Base-by-base conservation (phyloP, 805 yeast species). In the Ogataea neopini region DNA sequence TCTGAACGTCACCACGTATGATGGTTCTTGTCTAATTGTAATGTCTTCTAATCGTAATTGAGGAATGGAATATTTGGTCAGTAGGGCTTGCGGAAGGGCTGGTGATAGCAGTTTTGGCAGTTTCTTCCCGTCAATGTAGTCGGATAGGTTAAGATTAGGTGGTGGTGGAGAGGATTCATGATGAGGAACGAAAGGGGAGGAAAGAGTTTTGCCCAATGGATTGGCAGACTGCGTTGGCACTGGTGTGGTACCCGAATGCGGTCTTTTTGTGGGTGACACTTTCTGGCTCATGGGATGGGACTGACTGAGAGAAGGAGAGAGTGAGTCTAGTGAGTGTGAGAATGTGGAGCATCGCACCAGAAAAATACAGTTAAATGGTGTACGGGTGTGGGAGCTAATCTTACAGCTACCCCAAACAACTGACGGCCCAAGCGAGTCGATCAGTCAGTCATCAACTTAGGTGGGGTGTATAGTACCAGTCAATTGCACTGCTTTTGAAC, bases 71-170 rank as follows among this genome's bases (percentile, higher is more conserved):
- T 45, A 47, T 26, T 42, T 48, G 6, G 44, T 23, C 7, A 60
- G 44, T 19, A 60, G 14, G 9, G 38, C 22, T 3, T 20, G 8
- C 1, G 63, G 63, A 8, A 61, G 35, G 9, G 45, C 25, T 5
- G 57, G 56, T 8, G 55, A 43, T 6, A 61, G 30, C 43, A 60
- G 43, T 32, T 43, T 41, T 0, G 66, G 66, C 9, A 59, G 41
- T 29, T 40, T 50, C 10, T 45, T 23, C 8, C 41, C 45, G 15
- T 41, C 34, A 19, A 51, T 37, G 28, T 45, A 49, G 14, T 45
- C 45, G 15, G 38, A 23, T 2, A 40, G 10, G n/a, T 33, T 23
- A 34, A 23, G 30, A 42, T 5, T 8, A 15, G 50, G 50, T 17
- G 32, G 33, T 3, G 32, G 42, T 3, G 42, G 42, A 5, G 42